phyloP scores from a whole-genome alignment of 345 rosid genomes.

The Boechera stricta region DNA sequence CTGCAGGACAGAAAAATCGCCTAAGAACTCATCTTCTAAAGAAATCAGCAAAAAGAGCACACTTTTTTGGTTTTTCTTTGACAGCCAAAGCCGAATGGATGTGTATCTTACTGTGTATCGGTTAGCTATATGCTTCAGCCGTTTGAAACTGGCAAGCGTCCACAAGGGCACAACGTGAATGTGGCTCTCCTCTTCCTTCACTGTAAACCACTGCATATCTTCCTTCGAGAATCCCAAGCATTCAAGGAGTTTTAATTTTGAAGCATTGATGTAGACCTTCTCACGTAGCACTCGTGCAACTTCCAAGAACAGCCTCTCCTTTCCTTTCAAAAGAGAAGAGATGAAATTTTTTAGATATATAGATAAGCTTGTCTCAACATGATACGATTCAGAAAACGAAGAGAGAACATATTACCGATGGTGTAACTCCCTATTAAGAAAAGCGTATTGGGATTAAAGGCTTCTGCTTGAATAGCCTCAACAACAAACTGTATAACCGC shows the following conservation, averaged over 20 bases:
- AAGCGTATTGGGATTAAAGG: slow-evolving; percentile 86
- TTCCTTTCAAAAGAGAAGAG: slow-evolving; percentile 55
- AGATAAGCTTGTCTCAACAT: not conserved
- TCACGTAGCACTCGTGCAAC: slow-evolving; percentile 77
- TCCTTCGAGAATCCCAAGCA: slow-evolving; percentile 78
- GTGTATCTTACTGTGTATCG: slow-evolving; percentile 71
- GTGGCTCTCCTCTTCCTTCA: slow-evolving; percentile 83
- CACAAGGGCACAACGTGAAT: slow-evolving; percentile 96
- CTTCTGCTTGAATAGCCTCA: slow-evolving; percentile 96
- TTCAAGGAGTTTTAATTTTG: slow-evolving; percentile 72
- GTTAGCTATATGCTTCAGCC: slow-evolving; percentile 76
- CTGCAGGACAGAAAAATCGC: slow-evolving; percentile 46
- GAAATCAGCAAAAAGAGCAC: not conserved
- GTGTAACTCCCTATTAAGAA: slow-evolving; percentile 96
- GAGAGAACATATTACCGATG: slow-evolving; percentile 58
- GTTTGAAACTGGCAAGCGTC: slow-evolving; percentile 95
- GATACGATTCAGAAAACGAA: slow-evolving; percentile 16
- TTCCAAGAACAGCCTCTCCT: slow-evolving; percentile 94
- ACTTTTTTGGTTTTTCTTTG: not conserved
- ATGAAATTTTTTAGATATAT: not conserved
- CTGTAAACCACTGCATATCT: slow-evolving; percentile 90
- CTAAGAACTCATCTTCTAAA: not conserved
- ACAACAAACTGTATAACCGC: slow-evolving; percentile 89
- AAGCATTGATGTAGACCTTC: slow-evolving; percentile 71
- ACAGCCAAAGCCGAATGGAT: not conserved